phyloP scores from a whole-genome alignment of 257 asterid genomes.

The Solanum dulcamara region DNA sequence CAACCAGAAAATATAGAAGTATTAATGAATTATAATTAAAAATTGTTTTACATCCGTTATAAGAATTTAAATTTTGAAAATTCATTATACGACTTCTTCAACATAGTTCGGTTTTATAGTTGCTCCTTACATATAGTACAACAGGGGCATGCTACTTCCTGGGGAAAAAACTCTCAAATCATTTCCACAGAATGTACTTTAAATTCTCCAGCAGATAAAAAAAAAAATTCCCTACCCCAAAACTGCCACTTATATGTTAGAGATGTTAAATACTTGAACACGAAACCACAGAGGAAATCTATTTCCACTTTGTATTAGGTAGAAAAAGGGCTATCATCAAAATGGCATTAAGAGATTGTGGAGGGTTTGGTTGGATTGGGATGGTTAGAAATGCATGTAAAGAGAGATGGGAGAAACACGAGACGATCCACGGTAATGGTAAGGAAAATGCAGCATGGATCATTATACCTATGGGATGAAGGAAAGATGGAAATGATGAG shows the following conservation, averaged over 20 bases:
- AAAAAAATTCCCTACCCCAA: neutral
- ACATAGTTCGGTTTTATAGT: neutral
- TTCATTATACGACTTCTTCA: neutral
- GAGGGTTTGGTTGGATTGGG: neutral
- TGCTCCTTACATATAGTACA: neutral
- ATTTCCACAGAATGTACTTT: neutral
- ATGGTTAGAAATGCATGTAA: neutral
- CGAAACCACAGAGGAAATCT: neutral
- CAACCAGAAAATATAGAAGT: neutral
- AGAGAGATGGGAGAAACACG: neutral
- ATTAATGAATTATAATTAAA: neutral
- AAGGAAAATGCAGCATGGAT: neutral
- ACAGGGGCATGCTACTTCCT: neutral
- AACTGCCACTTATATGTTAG: neutral
- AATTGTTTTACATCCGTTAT: neutral
- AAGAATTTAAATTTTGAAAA: neutral
- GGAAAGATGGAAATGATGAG: neutral
- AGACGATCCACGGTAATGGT: neutral
- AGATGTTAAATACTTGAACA: neutral
- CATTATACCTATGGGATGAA: neutral
- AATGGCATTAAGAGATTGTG: neutral
- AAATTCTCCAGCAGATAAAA: neutral
- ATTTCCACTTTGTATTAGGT: neutral
- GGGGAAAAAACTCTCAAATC: neutral
- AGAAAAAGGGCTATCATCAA: neutral